Base-by-base conservation (phyloP, 768 basidiomycete species). In the Leccinum sublutescens region DNA sequence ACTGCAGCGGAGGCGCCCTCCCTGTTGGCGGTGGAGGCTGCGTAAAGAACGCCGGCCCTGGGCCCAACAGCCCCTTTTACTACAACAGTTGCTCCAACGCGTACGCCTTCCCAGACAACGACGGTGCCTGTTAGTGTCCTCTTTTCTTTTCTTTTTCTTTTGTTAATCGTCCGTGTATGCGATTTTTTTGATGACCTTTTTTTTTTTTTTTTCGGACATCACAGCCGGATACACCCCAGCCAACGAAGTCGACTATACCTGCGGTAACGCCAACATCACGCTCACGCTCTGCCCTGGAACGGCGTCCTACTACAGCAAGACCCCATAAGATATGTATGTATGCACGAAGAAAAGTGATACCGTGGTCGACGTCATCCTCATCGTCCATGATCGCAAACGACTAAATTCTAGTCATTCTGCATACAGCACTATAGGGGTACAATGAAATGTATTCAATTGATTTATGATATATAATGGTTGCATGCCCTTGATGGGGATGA, bases 41-140 rank as follows among this genome's bases (percentile, higher is more conserved):
- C 21, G 19, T 36, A 19, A 5, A 23, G 33, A 52, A 52, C 7
- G 51, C 51, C 33, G 33, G 51, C 51, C 51, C 51, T 17, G 51
- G 51, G 33, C 51, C 51, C 21, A 52, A 52, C n/a, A 52, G 50
- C 19, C 25, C 50, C 11, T 52, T 52, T n/a, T 52, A 52, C 19
- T 34, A 52, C 31, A n/a, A 52, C 17, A 52, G 17, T 12, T 52
- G 50, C 31, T 19, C 9, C 31, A 52, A 52, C 27, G 50, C 45
- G 19, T 67, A 67, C 11, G 60, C 63, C 11, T 67, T 67, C 56
- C 66, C 66, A 9, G 66, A 67, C 45, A 67, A 67, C 40, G 66
- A 67, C 14, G 66, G 66, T 34, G 38, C 63, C 2, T 47, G 66
- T 66, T 45, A 3, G 65, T 51, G 10, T 27, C 31, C 38, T 40